These are phyloP conservation scores for Termitomyces bulborhizus DNA, from an alignment of 768 basidiomycete genomes.

Conservation along the genomic window DNA sequence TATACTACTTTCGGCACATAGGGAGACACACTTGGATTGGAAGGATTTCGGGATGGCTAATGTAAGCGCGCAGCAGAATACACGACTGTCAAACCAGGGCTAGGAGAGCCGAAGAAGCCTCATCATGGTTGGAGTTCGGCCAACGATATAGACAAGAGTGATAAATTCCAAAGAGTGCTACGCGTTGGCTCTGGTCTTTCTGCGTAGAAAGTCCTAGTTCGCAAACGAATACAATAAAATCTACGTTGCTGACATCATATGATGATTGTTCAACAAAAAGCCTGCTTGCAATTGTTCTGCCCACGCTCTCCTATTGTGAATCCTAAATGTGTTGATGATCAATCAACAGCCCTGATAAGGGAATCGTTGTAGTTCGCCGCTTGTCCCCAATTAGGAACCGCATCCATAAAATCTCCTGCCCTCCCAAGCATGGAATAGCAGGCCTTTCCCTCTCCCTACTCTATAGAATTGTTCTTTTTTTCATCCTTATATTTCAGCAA, in stretches of 20 bases:
- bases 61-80: not conserved
- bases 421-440: conserved; percentile 2
- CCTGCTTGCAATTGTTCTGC: not conserved
- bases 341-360: conserved; percentile 17
- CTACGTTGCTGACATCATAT: not conserved
- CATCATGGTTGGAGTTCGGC: not conserved
- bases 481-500: not conserved
- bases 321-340: conserved; percentile 4
- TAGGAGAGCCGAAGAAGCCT: not conserved
- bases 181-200: not conserved
- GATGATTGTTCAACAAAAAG: not conserved
- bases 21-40: not conserved
- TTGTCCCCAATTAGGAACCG: conserved; percentile 22
- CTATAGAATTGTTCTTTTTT: not conserved
- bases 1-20: not conserved
- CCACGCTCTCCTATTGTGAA: not conserved
- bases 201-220: not conserved
- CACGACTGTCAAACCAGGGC: not conserved
- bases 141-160: not conserved
- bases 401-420: conserved; percentile 10
- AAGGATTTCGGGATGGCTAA: not conserved
- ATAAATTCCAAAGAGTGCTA: not conserved
- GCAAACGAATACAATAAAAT: not conserved
- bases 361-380: conserved; percentile 24
- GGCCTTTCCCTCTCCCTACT: not conserved